phyloP scores from a whole-genome alignment of 2,329 filamentous ascomycete genomes.

The Hirsutella minnesotensis region DNA sequence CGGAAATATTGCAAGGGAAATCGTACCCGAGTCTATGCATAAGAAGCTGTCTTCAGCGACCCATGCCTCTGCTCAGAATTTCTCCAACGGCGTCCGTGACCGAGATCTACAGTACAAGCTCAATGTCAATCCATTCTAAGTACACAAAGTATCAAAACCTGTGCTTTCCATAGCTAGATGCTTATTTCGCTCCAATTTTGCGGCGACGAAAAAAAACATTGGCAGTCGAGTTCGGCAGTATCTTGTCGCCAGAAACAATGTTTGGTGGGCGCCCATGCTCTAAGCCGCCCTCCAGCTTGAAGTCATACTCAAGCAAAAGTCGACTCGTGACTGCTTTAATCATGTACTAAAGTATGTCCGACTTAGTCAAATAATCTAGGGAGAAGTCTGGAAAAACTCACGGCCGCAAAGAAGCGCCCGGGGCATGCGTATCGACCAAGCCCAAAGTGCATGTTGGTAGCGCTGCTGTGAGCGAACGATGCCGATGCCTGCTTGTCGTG shows the following conservation, averaged over 20 bases:
- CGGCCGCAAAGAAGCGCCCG: slow-evolving; percentile 8
- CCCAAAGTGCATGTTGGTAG: slow-evolving; percentile 8
- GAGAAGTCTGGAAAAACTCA: slow-evolving; percentile 1
- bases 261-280: slow-evolving; percentile 5
- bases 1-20: too few species aligned
- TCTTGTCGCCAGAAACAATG: slow-evolving; percentile 6
- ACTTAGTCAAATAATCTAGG: neutral
- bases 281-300: slow-evolving; percentile 3
- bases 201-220: slow-evolving; percentile 5
- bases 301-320: slow-evolving; percentile 7
- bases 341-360: slow-evolving; percentile 3
- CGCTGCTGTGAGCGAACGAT: slow-evolving; percentile 6
- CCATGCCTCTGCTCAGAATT: too few species aligned
- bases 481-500: slow-evolving; percentile 1
- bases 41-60: too few species aligned
- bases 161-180: too few species aligned
- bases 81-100: too few species aligned
- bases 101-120: too few species aligned
- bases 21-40: too few species aligned
- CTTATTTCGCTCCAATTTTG: neutral
- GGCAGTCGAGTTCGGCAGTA: slow-evolving; percentile 5
- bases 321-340: slow-evolving; percentile 8
- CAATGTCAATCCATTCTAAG: too few species aligned
- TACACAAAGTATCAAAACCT: too few species aligned
- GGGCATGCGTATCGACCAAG: slow-evolving; percentile 9